Base-by-base conservation (phyloP, 495 filamentous ascomycete genomes). In the Wilcoxina mikolae region DNA sequence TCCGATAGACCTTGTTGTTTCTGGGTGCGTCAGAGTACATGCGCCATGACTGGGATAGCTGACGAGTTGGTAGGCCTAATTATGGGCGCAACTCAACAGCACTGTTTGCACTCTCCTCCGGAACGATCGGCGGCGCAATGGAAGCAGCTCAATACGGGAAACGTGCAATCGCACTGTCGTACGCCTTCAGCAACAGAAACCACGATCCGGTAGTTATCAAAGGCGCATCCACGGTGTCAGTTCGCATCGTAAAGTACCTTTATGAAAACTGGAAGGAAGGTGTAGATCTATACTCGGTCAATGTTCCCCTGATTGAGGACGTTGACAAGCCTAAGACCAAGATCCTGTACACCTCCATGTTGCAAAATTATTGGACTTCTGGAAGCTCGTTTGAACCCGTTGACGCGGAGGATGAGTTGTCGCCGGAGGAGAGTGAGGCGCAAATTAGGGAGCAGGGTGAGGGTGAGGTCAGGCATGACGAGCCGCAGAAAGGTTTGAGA, bases 1-100 rank as follows among this genome's bases (percentile, higher is more conserved):
- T 2, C 79, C 78, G 15, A 72, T 95, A 45, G 90, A 95, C 65
- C 71, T 96, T 2, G 87, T 96, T 3, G 76, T 98, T 3, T 83
- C 77, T 11, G 91, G 91, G 31, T 57, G 26, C 10, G 43, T 20
- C 15, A 4, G 25, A 28, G 46, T 28, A 45, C 42, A 9, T 45
- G 46, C 5, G 26, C 25, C 22, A 9, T 4, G 20, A 1, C 1
- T 46, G 43, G 43, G 2, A 20, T 3, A 25, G 43, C 43, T 46
- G 17, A 18, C 24, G 2, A 3, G 12, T 46, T 46, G 23, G 12
- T 51, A 57, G 55, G 1, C 91, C 91, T 4, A 98, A 98, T 67
- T 95, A 94, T 70, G 91, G 91, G 5, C 74, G 90, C 33, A 98
- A 98, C 69, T 85, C 84, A 2, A 96, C 91, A 0, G 85, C 90